These are phyloP conservation scores for Cutaneotrichosporon daszewskae DNA, from an alignment of 1,284 basidiomycete species.

Conservation along the genomic window DNA sequence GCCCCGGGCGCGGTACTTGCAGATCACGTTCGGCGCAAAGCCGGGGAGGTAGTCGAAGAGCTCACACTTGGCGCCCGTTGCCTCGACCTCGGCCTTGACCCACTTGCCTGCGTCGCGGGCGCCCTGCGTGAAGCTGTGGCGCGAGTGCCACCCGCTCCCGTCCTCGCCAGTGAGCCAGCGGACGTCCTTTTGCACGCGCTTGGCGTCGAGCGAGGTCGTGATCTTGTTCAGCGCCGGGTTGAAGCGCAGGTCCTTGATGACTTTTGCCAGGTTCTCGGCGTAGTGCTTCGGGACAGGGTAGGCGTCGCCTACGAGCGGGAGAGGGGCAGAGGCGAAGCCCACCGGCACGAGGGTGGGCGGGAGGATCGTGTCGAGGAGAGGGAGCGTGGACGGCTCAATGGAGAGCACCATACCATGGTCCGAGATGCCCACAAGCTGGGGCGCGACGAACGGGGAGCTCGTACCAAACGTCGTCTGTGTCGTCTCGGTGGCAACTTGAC, in stretches of 20 bases:
- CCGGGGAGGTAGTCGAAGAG: conserved; percentile 61
- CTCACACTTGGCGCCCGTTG: conserved; percentile 65
- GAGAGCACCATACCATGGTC: conserved; percentile 29
- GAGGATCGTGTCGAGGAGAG: conserved; percentile 42
- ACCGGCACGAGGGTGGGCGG: conserved; percentile 42
- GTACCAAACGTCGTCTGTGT: background rate
- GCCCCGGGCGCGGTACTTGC: conserved; percentile 49
- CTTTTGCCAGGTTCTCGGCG: conserved; percentile 36
- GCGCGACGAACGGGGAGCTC: background rate
- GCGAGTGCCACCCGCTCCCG: conserved; percentile 54
- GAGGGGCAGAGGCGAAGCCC: conserved; percentile 22
- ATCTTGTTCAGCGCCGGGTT: conserved; percentile 12
- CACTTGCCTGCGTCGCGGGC: conserved; percentile 65
- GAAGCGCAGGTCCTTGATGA: conserved; percentile 36
- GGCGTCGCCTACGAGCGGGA: background rate
- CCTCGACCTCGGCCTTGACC: conserved; percentile 63
- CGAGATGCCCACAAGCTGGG: conserved; percentile 24
- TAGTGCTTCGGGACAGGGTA: conserved; percentile 28
- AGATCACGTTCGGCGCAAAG: conserved; percentile 78
- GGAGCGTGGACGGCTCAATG: conserved; percentile 26
- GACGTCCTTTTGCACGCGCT: conserved; percentile 62
- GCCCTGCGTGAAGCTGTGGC: conserved; percentile 71
- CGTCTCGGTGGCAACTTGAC: background rate
- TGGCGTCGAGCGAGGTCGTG: conserved; percentile 18
- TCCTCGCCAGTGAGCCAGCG: conserved; percentile 78